phyloP scores from a whole-genome alignment of 176 grass and related monocot genomes.

The Lolium perenne region DNA sequence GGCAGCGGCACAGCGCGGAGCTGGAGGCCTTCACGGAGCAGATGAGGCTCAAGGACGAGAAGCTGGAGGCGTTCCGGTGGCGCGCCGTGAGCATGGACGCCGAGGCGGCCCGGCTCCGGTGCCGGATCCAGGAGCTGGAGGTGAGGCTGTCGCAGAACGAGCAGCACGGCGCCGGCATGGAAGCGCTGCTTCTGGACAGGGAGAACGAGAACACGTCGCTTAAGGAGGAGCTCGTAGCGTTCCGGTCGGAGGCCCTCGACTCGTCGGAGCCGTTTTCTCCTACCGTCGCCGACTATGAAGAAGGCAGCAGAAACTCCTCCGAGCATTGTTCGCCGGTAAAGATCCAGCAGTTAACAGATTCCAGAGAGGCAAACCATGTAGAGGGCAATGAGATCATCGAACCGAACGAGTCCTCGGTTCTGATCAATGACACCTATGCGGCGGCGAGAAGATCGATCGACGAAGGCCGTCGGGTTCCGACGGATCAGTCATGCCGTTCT shows the following conservation, averaged over 20 bases:
- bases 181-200: conserved; percentile 52
- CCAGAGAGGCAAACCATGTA: neutral
- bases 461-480: neutral
- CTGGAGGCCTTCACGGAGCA: conserved; percentile 93
- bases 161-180: conserved; percentile 48
- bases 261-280: neutral
- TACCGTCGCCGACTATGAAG: neutral
- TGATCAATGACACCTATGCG: too few relatives aligned
- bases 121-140: conserved; percentile 67
- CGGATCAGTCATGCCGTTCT: neutral
- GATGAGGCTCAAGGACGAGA: conserved; percentile 77
- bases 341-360: neutral
- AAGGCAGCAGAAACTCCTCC: neutral
- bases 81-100: conserved; percentile 61
- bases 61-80: conserved; percentile 71
- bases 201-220: conserved; percentile 50
- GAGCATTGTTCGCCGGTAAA: conserved; percentile 34
- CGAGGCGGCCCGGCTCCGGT: conserved; percentile 59
- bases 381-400: neutral
- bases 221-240: conserved; percentile 49
- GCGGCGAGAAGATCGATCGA: conserved; percentile 12
- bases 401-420: conserved; percentile 22
- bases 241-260: conserved; percentile 4
- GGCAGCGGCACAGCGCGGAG: conserved; percentile 66
- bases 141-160: conserved; percentile 50